These are phyloP conservation scores for Microsporum audouinii DNA, from an alignment of 2,329 filamentous ascomycete species.

Conservation along the genomic window DNA sequence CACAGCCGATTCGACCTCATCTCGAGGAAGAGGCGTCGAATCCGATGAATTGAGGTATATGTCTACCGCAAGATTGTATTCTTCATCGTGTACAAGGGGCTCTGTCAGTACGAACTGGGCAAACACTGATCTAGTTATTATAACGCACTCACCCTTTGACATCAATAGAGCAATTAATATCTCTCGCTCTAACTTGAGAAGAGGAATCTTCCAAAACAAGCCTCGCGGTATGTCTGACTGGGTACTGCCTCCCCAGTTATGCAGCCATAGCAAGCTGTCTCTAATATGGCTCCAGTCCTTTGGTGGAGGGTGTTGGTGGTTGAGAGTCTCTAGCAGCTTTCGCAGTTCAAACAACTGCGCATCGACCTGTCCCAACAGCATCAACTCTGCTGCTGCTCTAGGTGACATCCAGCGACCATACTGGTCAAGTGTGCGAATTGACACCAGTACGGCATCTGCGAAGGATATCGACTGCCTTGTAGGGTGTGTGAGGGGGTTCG, in stretches of 20 bases:
- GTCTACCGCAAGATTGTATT: conserved; percentile 33
- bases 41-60: conserved; percentile 24
- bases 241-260: conserved; percentile 43
- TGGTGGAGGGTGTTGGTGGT: conserved; percentile 32
- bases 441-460: conserved; percentile 31
- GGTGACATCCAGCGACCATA: conserved; percentile 30
- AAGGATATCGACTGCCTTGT: conserved; percentile 31
- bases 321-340: conserved; percentile 41
- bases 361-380: conserved; percentile 41
- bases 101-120: neutral
- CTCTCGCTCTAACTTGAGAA: conserved; percentile 43
- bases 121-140: conserved; percentile 12
- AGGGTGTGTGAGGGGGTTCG: conserved; percentile 34
- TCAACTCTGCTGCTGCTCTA: conserved; percentile 36
- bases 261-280: conserved; percentile 47
- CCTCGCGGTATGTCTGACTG: conserved; percentile 27
- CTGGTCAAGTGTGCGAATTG: conserved; percentile 29
- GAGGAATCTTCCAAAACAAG: conserved; percentile 40
- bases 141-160: conserved; percentile 27
- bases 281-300: conserved; percentile 41
- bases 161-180: conserved; percentile 46
- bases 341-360: conserved; percentile 44
- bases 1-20: conserved; percentile 43
- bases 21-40: conserved; percentile 28
- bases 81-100: conserved; percentile 14